A percentile compares a stretch with the other conserved stretches of the same genome.
These are phyloP conservation scores for Hemisphaericaspora lyxosophila DNA, from an alignment of 1,139 yeast genomes.

Conservation along the genomic window DNA sequence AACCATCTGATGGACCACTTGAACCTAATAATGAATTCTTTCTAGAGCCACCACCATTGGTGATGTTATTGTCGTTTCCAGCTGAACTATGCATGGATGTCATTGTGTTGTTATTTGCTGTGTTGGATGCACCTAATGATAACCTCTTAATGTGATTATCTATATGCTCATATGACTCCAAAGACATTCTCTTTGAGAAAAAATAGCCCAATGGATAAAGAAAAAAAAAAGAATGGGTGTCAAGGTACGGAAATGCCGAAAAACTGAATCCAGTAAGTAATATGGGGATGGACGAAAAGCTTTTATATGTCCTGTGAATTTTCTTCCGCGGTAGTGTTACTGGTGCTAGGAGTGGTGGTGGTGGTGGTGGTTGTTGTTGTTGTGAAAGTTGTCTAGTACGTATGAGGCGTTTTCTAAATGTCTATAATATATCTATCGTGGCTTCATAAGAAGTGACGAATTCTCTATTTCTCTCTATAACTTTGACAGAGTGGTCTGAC, in stretches of 20 bases:
- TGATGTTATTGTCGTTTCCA: background rate
- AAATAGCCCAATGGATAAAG: background rate
- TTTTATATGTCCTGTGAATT: too few species aligned
- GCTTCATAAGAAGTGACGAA: too few species aligned
- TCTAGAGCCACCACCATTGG: background rate
- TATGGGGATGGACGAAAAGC: too few species aligned
- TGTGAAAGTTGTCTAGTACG: too few species aligned
- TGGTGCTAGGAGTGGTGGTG: too few species aligned
- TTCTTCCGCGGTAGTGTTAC: too few species aligned
- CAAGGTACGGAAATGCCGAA: background rate
- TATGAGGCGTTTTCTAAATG: too few species aligned
- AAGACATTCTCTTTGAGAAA: background rate
- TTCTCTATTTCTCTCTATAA: too few species aligned
- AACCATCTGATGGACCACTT: background rate
- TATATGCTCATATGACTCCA: conserved; percentile 3
- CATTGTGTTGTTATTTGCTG: background rate
- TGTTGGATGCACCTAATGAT: background rate
- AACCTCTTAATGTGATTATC: background rate
- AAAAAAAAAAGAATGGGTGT: background rate
- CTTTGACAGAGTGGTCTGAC: too few species aligned
- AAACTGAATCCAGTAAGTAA: background rate
- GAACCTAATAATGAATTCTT: background rate
- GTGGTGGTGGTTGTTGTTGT: too few species aligned
- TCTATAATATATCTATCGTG: too few species aligned
- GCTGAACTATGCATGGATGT: background rate